Conservation (phyloP, 2,329 filamentous ascomycete genomes). For the Pseudocercospora vitis region DNA sequence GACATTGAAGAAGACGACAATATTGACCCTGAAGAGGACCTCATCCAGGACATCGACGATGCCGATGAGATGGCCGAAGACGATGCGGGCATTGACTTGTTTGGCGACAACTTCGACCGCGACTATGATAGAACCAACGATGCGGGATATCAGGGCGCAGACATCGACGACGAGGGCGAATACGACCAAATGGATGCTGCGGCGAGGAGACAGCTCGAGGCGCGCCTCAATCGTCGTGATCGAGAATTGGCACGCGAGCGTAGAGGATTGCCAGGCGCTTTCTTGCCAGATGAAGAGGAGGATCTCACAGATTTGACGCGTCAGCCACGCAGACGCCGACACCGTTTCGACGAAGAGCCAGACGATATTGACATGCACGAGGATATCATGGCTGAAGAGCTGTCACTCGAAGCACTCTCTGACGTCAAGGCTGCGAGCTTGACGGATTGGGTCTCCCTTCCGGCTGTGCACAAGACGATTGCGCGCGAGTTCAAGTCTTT, state of each 20-base stretch:
- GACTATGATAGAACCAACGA: constrained; percentile 58
- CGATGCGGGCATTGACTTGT: constrained; percentile 69
- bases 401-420: constrained; percentile 84
- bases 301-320: constrained; percentile 79
- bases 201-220: constrained; percentile 68
- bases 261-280: constrained; percentile 65
- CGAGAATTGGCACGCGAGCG: constrained; percentile 67
- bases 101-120: constrained; percentile 66
- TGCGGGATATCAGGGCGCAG: constrained; percentile 65
- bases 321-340: constrained; percentile 79
- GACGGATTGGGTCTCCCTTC: constrained; percentile 91
- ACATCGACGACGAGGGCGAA: constrained; percentile 75
- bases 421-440: constrained; percentile 92
- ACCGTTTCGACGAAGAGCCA: constrained; percentile 90
- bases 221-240: constrained; percentile 71
- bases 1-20: constrained; percentile 67
- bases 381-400: constrained; percentile 93
- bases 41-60: constrained; percentile 65
- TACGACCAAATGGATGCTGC: constrained; percentile 69
- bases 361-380: constrained; percentile 86
- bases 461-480: constrained; percentile 87
- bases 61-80: constrained; percentile 69
- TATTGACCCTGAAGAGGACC: constrained; percentile 67
- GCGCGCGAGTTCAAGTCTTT: constrained; percentile 97
- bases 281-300: constrained; percentile 78